phyloP scores from a whole-genome alignment of 139 green algal species.

The Picochlorum sp. region DNA sequence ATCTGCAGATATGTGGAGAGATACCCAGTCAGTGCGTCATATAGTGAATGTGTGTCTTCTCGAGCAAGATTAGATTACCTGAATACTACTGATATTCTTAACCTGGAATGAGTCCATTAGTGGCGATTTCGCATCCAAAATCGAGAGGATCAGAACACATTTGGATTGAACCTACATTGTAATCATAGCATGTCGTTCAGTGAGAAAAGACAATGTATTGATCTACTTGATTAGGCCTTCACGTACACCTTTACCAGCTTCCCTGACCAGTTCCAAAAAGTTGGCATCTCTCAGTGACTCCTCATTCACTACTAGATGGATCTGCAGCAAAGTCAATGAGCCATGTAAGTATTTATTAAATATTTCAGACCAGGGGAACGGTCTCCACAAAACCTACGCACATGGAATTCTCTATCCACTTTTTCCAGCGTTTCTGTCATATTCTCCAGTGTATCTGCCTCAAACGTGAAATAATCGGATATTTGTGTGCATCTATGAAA shows the following conservation, averaged over 20 bases:
- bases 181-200: too few species aligned
- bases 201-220: too few species aligned
- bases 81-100: background rate
- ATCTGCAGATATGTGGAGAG: background rate
- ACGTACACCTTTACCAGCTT: too few species aligned
- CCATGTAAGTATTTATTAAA: too few species aligned
- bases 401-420: conserved; percentile 2
- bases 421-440: background rate
- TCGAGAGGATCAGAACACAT: background rate
- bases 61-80: background rate
- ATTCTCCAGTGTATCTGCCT: background rate
- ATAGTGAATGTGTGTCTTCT: background rate
- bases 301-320: too few species aligned
- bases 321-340: too few species aligned
- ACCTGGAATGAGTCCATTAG: background rate
- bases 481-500: background rate
- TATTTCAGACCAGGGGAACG: too few species aligned
- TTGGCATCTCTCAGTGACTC: too few species aligned
- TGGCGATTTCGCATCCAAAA: background rate
- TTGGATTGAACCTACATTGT: background rate
- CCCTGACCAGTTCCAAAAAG: too few species aligned
- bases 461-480: background rate
- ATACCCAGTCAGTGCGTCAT: background rate
- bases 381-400: background rate
- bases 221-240: too few species aligned